Base-by-base conservation (phyloP, 1,284 basidiomycete species). In the Fomitopsis betulina region DNA sequence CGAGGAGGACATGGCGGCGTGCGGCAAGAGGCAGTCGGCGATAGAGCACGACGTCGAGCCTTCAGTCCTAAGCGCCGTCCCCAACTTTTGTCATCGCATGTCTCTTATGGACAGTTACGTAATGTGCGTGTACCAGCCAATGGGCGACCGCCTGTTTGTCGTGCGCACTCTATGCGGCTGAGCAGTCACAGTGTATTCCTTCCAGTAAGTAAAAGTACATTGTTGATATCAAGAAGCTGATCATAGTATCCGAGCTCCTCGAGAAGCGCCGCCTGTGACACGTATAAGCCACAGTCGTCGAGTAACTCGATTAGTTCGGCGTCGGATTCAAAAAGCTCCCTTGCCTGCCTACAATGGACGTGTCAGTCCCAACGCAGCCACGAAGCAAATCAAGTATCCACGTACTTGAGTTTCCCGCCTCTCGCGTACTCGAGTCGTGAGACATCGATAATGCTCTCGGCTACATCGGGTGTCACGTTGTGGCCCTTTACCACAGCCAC, bases 261-360 rank as follows among this genome's bases (percentile, higher is more conserved):
- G n/a, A 88, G 73, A 8, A 87, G 65, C 0, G 68, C 67, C 0
- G 79, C 81, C n/a, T 74, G 78, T 12, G 81, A 79, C 15, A 78
- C 63, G 58, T 84, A 80, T 5, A 89, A 73, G 23, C 78, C 80
- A 52, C 76, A 79, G 13, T 83, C 78, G 57, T 85, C 79, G 49
- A 85, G 75, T 59, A 84, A 89, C 43, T 83, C 78, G 8, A 87
- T 60, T 17, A 78, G 75, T 12, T 86, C 81, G 23, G 88, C 80
- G 0, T 74, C 67, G 1, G 77, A 73, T 0, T 70, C 61, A 64
- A 89, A 90, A 0, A 89, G 68, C 3, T 63, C 62, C 17, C 67
- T 67, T 8, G 81, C 76, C 72, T 80, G 76, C 62, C 87, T 83
- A 60, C 5, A 58, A 9, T 5, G 10, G 33, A 2, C 15, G 27